These are phyloP conservation scores for Panaeolus papilionaceus DNA, from an alignment of 768 basidiomycete species.

Conservation along the genomic window DNA sequence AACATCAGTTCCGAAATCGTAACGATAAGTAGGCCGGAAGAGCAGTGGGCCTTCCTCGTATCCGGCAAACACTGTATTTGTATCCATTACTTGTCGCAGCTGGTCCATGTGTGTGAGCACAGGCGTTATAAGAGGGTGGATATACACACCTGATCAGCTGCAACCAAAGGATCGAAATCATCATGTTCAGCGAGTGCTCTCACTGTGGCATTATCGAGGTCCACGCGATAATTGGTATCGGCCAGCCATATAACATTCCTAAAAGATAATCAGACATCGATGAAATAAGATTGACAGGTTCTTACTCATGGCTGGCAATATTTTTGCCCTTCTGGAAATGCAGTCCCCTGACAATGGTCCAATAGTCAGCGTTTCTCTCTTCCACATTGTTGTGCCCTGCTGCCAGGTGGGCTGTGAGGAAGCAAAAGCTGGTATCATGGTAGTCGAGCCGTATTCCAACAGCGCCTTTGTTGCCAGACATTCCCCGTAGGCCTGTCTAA, in stretches of 20 bases:
- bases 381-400: constrained; percentile 92
- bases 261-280: constrained; percentile 14
- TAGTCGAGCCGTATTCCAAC: constrained; percentile 93
- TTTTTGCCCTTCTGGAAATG: constrained; percentile 91
- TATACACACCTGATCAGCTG: constrained; percentile 80
- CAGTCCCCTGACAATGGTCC: constrained; percentile 82
- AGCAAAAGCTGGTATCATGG: constrained; percentile 91
- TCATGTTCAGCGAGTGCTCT: constrained; percentile 67
- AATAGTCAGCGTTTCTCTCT: constrained; percentile 92
- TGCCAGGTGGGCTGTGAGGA: constrained; percentile 94
- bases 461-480: constrained; percentile 98
- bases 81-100: constrained; percentile 77
- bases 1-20: constrained; percentile 78
- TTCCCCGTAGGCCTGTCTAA: constrained; percentile 88
- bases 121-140: constrained; percentile 1
- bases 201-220: constrained; percentile 83
- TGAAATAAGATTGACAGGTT: constrained; percentile 18
- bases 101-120: constrained; percentile 33
- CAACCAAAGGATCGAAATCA: constrained; percentile 76
- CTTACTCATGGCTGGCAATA: constrained; percentile 90
- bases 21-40: constrained; percentile 97
- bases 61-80: constrained; percentile 75
- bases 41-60: constrained; percentile 89
- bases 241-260: constrained; percentile 95
- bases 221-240: constrained; percentile 95